These are phyloP conservation scores for Pseudopithomyces maydicus DNA, from an alignment of 2,329 filamentous ascomycete species.

Conservation along the genomic window DNA sequence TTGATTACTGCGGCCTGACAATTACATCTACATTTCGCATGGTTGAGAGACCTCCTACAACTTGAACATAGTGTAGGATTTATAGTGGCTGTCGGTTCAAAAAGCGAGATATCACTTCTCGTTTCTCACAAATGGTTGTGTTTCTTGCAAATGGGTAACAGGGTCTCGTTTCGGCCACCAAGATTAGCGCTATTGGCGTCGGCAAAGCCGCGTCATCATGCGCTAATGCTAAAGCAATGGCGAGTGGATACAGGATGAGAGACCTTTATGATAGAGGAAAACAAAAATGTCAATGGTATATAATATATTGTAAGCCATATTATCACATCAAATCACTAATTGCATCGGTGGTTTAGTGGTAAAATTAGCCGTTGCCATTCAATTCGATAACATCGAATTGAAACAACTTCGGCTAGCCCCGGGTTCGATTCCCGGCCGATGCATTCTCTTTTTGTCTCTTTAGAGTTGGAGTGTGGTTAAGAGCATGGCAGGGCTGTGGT, in stretches of 20 bases:
- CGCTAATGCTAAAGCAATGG: background rate
- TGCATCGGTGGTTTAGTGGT: slow-evolving; percentile 5
- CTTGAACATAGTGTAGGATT: too few relatives aligned
- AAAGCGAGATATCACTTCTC: background rate
- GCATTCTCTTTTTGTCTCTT: background rate
- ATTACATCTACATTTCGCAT: too few relatives aligned
- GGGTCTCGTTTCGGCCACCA: too few relatives aligned
- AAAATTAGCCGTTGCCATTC: slow-evolving; percentile 5
- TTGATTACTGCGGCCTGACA: too few relatives aligned
- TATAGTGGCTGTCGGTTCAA: too few relatives aligned
- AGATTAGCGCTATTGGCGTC: background rate
- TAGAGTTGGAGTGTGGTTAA: too few relatives aligned
- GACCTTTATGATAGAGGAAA: background rate
- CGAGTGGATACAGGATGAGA: background rate
- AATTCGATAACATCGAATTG: background rate
- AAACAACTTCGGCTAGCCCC: background rate
- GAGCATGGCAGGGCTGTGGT: too few relatives aligned
- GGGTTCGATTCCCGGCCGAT: slow-evolving; percentile 6
- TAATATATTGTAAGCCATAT: background rate
- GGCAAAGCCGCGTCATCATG: background rate
- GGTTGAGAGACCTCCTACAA: too few relatives aligned
- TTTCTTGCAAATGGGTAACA: too few relatives aligned
- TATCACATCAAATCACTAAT: background rate
- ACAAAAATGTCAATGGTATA: background rate
- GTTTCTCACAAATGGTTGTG: background rate